Evolutionary conservation across 2,329 filamentous ascomycete species (phyloP), one percentile per base, ranked within the genome.

Genomic region (Aschersonia sp.): DNA sequence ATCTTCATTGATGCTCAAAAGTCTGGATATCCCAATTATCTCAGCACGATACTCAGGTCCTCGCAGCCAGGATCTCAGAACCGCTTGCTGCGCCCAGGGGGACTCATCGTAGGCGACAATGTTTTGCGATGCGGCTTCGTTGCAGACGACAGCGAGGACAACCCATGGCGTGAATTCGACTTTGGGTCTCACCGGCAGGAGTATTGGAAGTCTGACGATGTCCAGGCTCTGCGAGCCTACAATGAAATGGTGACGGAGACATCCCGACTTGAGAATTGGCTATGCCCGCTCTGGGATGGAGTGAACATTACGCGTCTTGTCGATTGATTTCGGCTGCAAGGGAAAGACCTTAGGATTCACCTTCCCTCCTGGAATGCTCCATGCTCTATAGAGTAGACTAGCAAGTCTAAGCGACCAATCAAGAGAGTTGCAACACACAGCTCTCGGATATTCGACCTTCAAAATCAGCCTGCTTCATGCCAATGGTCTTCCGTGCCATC

Each of bases 1-100:
- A 60, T 72, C 54, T 72, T 72, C 54, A 64, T 71, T 52, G 69
- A 71, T 49, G 69, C 69, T 29, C 61, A 72, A 45, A 73, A 72
- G 57, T 58, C 61, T 1, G 67, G 64, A 30, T 71, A 72, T 51
- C 67, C 67, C 0, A 51, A 51, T 5, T 72, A 72, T 54, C 61
- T 72, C 29, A 49, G 56, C 5, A 57, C 61, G 12, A 64, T 72
- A 48, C 57, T 72, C n/a, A 56, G 57, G 35, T 52, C 56, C 48
- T 71, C 68, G 4, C 48, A 50, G n/a, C 58, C 65, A 1, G 62
- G 59, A 4, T 48, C 54, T 4, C 30, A 52, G 4, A 55, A 52
- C 9, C 61, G 67, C 7, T 62, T 45, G 10, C 59, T 74, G 29
- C 60, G 63, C 1, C 52, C 60, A 6, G 67, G 65, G 31, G 70